These are phyloP conservation scores for Maudiozyma serrabonitensis DNA, from an alignment of 805 yeast species.

Conservation along the genomic window DNA sequence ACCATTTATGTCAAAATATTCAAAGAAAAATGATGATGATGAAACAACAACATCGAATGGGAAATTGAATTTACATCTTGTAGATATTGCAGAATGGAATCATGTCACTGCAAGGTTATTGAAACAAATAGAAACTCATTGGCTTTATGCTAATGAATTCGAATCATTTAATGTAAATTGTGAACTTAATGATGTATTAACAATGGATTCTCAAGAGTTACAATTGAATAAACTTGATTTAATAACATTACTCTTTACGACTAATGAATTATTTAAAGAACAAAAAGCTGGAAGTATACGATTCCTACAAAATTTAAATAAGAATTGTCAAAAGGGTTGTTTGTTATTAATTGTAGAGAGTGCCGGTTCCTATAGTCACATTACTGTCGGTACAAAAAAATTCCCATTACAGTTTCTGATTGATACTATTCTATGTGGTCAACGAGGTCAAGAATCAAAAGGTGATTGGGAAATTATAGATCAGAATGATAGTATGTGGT, in stretches of 20 bases:
- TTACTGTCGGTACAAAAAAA: conserved; percentile 60
- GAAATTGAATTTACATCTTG: conserved; percentile 39
- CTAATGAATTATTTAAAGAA: conserved; percentile 74
- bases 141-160: conserved; percentile 39
- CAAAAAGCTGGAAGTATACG: conserved; percentile 51
- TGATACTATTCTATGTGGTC: conserved; percentile 60
- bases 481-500: conserved; percentile 75
- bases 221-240: conserved; percentile 32
- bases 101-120: conserved; percentile 40
- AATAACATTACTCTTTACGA: conserved; percentile 71
- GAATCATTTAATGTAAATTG: conserved; percentile 29
- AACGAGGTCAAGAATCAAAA: conserved; percentile 31
- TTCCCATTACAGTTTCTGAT: conserved; percentile 78
- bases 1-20: conserved; percentile 17
- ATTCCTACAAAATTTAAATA: conserved; percentile 45
- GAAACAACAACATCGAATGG: not conserved
- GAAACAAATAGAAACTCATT: conserved; percentile 33
- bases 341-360: conserved; percentile 66
- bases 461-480: conserved; percentile 62
- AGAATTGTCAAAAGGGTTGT: conserved; percentile 45
- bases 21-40: not conserved
- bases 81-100: conserved; percentile 78
- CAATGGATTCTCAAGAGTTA: conserved; percentile 18
- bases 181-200: conserved; percentile 30
- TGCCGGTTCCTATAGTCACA: conserved; percentile 84